Evolutionary conservation across 1,284 basidiomycete genomes (phyloP), one percentile per base, ranked within the genome.

Genomic region (Rugosomyces carneus): DNA sequence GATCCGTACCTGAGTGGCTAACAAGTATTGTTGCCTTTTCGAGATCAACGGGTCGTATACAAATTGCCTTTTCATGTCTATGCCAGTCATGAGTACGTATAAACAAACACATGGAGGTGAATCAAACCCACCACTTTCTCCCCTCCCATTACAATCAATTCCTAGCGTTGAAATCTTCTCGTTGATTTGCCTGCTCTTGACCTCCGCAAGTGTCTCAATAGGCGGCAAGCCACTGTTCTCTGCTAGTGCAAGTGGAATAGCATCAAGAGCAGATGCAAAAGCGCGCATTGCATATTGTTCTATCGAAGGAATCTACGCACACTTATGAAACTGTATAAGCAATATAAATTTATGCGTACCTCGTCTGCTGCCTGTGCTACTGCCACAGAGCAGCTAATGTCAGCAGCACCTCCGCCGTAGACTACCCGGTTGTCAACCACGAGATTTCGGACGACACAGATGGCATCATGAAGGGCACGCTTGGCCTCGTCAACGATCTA

Each of bases 261-360:
- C 79, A 60, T 99, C 95, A 6, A 99, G 72, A 8, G 95, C 95
- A 23, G 89, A 89, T 1, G 95, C 81, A 63, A 98, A 99, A 13
- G 95, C 94, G 37, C 95, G 88, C 94, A 99, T 98, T 1, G 95
- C 95, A 63, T 99, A 99, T 73, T 99, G 95, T 69, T 99, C 95
- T 59, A 99, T 95, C 7, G 91, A 80, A 1, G 95, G 86, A 58
- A 96, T 97, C 86, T 91, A 19, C 5, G 21, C 23, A 23, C 27
- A 20, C 37, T 16, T 6, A 9, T 36, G 18, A 43, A 46, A 21
- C 24, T 20, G 40, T 47, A 24, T 39, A 15, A 15, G 9, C 41
- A 15, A 0, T 42, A 49, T 29, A 36, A n/a, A 5, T 18, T 11
- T 47, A 35, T 5, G 60, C 69, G 37, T 47, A 89, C 88, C 70